A percentile compares a stretch with the other conserved stretches of the same genome.
Conservation (phyloP, 2,329 filamentous ascomycete genomes). For the Cyphellophora attinorum region DNA sequence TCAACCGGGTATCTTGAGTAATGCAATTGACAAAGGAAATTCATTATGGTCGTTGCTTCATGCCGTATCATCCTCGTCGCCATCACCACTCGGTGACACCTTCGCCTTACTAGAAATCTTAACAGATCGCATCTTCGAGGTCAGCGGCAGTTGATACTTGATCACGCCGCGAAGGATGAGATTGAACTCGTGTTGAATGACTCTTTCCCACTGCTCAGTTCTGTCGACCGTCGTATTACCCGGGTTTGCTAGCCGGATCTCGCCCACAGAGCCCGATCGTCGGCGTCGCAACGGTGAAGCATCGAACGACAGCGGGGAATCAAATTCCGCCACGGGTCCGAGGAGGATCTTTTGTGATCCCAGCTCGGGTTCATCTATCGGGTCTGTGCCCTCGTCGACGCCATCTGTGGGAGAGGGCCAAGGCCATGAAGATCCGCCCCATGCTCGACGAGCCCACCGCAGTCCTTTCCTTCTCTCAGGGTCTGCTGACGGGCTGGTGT, state of each 20-base stretch:
- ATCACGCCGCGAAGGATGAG: conserved; percentile 84
- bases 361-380: conserved; percentile 53
- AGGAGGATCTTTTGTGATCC: conserved; percentile 75
- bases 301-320: conserved; percentile 81
- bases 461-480: conserved; percentile 22
- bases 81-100: conserved; percentile 28
- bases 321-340: conserved; percentile 78
- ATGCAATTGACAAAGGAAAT: conserved; percentile 19
- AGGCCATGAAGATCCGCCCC: conserved; percentile 6
- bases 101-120: conserved; percentile 33
- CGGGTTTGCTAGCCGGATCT: conserved; percentile 71
- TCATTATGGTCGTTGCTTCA: conserved; percentile 12
- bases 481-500: conserved; percentile 50
- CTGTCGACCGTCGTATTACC: conserved; percentile 82
- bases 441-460: conserved; percentile 14
- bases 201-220: conserved; percentile 77
- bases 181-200: conserved; percentile 85
- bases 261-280: conserved; percentile 64
- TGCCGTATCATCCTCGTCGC: too few species aligned
- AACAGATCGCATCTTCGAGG: conserved; percentile 43
- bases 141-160: conserved; percentile 63
- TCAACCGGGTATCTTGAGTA: too few species aligned
- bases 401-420: conserved; percentile 21
- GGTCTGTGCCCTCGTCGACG: conserved; percentile 51
- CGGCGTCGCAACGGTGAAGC: conserved; percentile 75